Base-by-base conservation (phyloP, 768 basidiomycete species). In the Podaxis rugospora region DNA sequence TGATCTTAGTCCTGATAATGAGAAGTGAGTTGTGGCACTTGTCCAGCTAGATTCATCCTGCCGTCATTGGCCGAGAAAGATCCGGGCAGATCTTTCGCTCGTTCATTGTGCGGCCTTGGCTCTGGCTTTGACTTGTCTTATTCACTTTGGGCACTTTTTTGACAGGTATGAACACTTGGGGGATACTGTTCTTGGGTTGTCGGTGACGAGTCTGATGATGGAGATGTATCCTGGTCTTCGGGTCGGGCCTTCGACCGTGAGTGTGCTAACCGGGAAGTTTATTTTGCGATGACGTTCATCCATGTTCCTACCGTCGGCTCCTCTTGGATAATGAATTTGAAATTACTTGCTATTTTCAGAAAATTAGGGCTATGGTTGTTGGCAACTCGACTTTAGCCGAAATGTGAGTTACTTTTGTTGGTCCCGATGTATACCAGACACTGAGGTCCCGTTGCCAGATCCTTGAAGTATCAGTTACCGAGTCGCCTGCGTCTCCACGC, bases 1-100 rank as follows among this genome's bases (percentile, higher is more conserved):
- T 63, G 90, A 93, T 71, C 86, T 81, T 1, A 88, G 87, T 54
- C 90, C 89, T 5, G 91, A 93, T 68, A 92, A 93, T 63, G 91
- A 93, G 75, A 88, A 83, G 91, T 90, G 57, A 66, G 78, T 28
- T 21, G 18, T 53, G 49, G 3, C 49, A 21, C 23, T 40, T 14
- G 21, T 4, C 6, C 51, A 10, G 46, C 37, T 59, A 55, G 28
- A 57, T 47, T 13, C n/a, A 44, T 44, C 9, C 42, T 14, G 18
- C 40, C 36, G 56, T 21, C 23, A 49, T 14, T 47, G 37, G 60
- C 57, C 42, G 59, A 37, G 61, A 35, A 28, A 55, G 40, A 23
- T 36, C 32, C 32, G 14, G 25, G 10, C 23, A 21, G 32, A 50
- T 44, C 21, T 32, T 32, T 52, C 9, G 21, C 53, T 40, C 28